These are phyloP conservation scores for Ceratocystis lukuohia DNA, from an alignment of 2,329 filamentous ascomycete species.

Conservation along the genomic window DNA sequence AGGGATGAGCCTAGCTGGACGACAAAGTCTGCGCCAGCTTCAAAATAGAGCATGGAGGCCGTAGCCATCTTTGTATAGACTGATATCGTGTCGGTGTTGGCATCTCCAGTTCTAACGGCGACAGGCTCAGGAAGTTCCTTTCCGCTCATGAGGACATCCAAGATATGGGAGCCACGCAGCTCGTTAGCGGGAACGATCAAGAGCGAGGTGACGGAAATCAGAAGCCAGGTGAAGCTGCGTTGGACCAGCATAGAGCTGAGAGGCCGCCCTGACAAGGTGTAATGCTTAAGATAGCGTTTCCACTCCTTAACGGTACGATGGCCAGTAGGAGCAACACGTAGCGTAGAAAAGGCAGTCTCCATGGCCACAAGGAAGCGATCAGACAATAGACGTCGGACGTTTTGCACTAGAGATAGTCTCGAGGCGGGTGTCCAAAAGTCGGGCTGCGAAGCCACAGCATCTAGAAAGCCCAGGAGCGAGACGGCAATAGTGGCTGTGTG, in stretches of 20 bases:
- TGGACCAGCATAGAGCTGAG: conserved; percentile 85
- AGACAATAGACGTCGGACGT: conserved; percentile 60
- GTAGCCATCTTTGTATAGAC: conserved; percentile 57
- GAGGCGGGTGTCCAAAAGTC: conserved; percentile 70
- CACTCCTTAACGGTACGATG: conserved; percentile 63
- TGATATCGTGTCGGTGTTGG: conserved; percentile 46
- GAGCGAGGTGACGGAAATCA: conserved; percentile 65
- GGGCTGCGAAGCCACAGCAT: conserved; percentile 63
- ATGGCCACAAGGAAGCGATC: conserved; percentile 75
- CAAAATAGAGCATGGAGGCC: conserved; percentile 74
- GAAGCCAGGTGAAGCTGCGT: conserved; percentile 72
- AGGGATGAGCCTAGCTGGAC: conserved; percentile 64
- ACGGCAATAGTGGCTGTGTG: conserved; percentile 63
- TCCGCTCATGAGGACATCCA: conserved; percentile 58
- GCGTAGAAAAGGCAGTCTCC: conserved; percentile 79
- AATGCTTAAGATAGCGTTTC: conserved; percentile 75
- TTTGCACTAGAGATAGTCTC: conserved; percentile 57
- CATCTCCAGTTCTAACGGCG: conserved; percentile 24
- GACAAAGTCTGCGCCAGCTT: conserved; percentile 81
- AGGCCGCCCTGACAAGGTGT: conserved; percentile 64
- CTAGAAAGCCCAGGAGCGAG: conserved; percentile 79
- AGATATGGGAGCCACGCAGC: conserved; percentile 48
- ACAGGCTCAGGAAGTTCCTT: conserved; percentile 26
- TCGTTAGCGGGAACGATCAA: conserved; percentile 50
- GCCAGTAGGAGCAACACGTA: conserved; percentile 61